Conservation (phyloP, 2,329 filamentous ascomycete species). For the Pseudogymnoascus sp. region DNA sequence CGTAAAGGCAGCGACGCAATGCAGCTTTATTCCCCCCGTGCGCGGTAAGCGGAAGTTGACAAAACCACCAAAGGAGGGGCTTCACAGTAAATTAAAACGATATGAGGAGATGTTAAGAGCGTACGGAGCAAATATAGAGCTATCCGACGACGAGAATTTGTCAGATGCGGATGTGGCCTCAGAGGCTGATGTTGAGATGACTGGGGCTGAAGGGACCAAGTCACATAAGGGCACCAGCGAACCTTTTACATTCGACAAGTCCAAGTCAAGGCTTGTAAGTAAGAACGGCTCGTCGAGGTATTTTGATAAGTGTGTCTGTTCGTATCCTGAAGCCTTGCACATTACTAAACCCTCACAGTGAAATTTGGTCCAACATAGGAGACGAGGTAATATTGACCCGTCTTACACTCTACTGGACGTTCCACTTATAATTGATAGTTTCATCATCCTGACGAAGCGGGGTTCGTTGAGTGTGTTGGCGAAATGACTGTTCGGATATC, state of each 20-base stretch:
- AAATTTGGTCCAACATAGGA: constrained; percentile 25
- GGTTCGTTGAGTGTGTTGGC: constrained; percentile 11
- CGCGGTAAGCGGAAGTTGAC: constrained; percentile 25
- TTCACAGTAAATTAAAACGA: constrained; percentile 20
- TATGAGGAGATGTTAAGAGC: constrained; percentile 16
- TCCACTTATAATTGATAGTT: constrained; percentile 13
- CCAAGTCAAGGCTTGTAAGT: constrained; percentile 18
- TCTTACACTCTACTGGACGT: background rate
- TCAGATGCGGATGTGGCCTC: constrained; percentile 19
- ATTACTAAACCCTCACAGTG: constrained; percentile 15
- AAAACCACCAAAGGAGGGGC: constrained; percentile 16
- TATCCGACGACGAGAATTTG: constrained; percentile 16
- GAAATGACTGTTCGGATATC: constrained; percentile 6
- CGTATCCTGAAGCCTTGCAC: background rate
- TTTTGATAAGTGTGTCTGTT: constrained; percentile 19
- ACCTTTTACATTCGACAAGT: constrained; percentile 11
- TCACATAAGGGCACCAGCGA: background rate
- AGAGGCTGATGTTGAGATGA: constrained; percentile 17
- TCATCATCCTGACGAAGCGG: constrained; percentile 18
- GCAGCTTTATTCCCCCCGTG: constrained; percentile 26
- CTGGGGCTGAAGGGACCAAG: constrained; percentile 9
- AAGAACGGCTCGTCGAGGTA: constrained; percentile 20
- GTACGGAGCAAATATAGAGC: constrained; percentile 21
- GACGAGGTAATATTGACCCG: constrained; percentile 22
- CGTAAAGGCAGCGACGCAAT: constrained; percentile 30